These are phyloP conservation scores for Spinellus fusiger DNA, from an alignment of 192 early-diverging fungal genomes.

Conservation along the genomic window DNA sequence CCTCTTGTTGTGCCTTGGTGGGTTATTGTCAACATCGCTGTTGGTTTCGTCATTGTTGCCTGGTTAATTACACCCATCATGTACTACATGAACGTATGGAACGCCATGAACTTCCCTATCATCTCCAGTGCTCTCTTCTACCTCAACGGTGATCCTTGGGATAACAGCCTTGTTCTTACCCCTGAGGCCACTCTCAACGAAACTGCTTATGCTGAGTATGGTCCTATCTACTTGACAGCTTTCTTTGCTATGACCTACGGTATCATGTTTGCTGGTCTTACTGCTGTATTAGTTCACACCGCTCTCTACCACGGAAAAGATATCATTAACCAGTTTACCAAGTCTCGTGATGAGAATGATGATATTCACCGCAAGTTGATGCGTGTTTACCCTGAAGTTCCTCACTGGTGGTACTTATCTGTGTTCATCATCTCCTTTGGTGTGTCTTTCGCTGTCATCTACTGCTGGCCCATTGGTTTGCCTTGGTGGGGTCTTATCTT, in stretches of 20 bases:
- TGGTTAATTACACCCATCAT: slow-evolving; percentile 49
- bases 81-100: slow-evolving; percentile 47
- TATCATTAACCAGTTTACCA: slow-evolving; percentile 38
- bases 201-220: slow-evolving; percentile 35
- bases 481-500: slow-evolving; percentile 76
- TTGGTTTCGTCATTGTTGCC: slow-evolving; percentile 42
- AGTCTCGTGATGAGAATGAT: slow-evolving; percentile 33
- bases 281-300: slow-evolving; percentile 52
- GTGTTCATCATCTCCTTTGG: slow-evolving; percentile 39
- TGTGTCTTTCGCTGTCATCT: slow-evolving; percentile 42
- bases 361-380: slow-evolving; percentile 71
- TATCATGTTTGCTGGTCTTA: slow-evolving; percentile 50
- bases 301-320: slow-evolving; percentile 56
- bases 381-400: slow-evolving; percentile 67
- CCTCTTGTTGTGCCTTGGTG: slow-evolving; percentile 35
- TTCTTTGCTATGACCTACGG: slow-evolving; percentile 48
- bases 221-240: slow-evolving; percentile 41
- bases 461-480: slow-evolving; percentile 52
- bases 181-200: slow-evolving; percentile 34
- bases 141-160: slow-evolving; percentile 25
- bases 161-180: slow-evolving; percentile 29
- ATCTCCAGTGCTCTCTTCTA: slow-evolving; percentile 33
- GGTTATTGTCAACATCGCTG: slow-evolving; percentile 43
- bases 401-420: slow-evolving; percentile 51
- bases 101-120: slow-evolving; percentile 37